Percentiles rank a stretch among this genome's conserved stretches.
These are phyloP conservation scores for Colletotrichum limetticola DNA, from an alignment of 2,329 filamentous ascomycete species.

Conservation along the genomic window DNA sequence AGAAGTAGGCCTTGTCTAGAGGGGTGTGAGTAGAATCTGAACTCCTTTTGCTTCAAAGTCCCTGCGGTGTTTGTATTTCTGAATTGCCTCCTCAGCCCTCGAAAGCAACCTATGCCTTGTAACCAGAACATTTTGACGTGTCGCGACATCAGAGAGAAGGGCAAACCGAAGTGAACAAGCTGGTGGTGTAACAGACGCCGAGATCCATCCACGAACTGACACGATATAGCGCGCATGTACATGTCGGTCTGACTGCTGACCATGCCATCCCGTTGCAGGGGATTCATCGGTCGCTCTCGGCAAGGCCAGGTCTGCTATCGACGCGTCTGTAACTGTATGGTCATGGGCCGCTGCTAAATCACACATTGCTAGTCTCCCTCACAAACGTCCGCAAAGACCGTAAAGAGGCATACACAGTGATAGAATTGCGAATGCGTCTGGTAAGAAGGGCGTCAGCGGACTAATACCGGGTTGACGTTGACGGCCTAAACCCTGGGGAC, in stretches of 20 bases:
- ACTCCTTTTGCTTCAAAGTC: not conserved
- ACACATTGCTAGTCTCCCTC: not conserved
- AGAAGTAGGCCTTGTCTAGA: not conserved
- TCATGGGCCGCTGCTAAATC: not conserved
- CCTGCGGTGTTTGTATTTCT: too few relatives aligned
- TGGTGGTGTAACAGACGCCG: not conserved
- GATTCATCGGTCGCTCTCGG: not conserved
- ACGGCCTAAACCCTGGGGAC: too few relatives aligned
- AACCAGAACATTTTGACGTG: not conserved
- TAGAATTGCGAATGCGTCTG: not conserved
- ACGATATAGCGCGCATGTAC: slow-evolving; percentile 6
- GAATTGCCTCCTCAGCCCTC: not conserved
- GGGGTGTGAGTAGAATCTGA: slow-evolving; percentile 5
- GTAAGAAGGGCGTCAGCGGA: not conserved
- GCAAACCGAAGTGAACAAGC: not conserved
- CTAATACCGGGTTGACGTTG: not conserved
- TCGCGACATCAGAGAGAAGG: not conserved
- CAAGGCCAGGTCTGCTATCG: not conserved
- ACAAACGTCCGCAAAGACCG: not conserved
- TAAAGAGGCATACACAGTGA: not conserved
- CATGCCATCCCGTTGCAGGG: not conserved
- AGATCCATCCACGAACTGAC: not conserved
- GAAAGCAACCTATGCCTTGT: not conserved
- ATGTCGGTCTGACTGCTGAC: slow-evolving; percentile 22
- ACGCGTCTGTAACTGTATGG: not conserved